Evolutionary conservation across 768 basidiomycete genomes (phyloP).

Genomic region (Leucogyrophana mollusca): DNA sequence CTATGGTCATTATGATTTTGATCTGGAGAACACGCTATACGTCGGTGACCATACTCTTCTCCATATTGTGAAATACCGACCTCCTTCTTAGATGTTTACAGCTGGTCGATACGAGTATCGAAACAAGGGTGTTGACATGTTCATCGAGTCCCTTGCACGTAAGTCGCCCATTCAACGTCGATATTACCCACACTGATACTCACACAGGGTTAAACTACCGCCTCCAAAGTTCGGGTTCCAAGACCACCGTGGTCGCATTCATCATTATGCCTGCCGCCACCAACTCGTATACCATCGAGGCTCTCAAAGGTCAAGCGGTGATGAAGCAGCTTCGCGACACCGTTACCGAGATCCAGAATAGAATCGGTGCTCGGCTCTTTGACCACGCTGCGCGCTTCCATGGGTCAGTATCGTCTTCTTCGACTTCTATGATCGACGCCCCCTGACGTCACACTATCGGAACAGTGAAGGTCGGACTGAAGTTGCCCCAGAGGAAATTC

Average conservation of each 20-base stretch:
- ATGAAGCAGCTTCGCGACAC: conserved; percentile 96
- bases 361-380: conserved; percentile 89
- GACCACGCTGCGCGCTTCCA: conserved; percentile 93
- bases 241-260: conserved; percentile 91
- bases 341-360: conserved; percentile 91
- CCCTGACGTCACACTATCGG: conserved; percentile 1
- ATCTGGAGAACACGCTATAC: conserved; percentile 88
- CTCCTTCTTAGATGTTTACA: conserved; percentile 77
- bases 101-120: conserved; percentile 99
- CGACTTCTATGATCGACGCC: no score
- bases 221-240: conserved; percentile 61
- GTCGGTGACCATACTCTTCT: conserved; percentile 37
- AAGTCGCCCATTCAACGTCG: conserved; percentile 21
- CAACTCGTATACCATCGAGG: conserved; percentile 96
- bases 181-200: background rate
- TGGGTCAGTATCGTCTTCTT: conserved; percentile 53
- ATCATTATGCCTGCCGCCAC: conserved; percentile 98
- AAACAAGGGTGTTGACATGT: conserved; percentile 99
- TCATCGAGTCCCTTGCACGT: conserved; percentile 95
- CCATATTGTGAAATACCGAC: conserved; percentile 7
- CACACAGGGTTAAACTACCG: conserved; percentile 55
- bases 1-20: conserved; percentile 96
- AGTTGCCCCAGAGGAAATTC: conserved; percentile 70
- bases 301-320: conserved; percentile 95
- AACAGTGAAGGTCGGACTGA: conserved; percentile 70